Evolutionary conservation across 768 basidiomycete genomes (phyloP).

Genomic region (Lentinula aciculospora): DNA sequence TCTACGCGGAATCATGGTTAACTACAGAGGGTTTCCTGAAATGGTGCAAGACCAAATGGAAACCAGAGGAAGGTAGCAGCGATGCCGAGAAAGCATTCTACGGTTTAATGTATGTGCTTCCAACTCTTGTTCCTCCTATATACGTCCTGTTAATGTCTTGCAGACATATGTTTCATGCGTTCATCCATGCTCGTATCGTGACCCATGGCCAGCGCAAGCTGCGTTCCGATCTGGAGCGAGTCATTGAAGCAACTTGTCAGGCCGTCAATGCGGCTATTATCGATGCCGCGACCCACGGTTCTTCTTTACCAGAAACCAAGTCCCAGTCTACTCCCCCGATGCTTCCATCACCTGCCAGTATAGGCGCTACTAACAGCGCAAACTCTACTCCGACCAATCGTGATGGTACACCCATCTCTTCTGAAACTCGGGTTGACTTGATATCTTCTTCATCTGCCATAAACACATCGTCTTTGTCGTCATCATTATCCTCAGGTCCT

Average conservation of each 20-base stretch:
- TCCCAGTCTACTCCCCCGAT: conserved; percentile 55
- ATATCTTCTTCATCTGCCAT: conserved; percentile 23
- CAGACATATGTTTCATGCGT: conserved; percentile 70
- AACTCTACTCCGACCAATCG: conserved; percentile 73
- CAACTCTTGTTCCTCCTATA: conserved; percentile 15
- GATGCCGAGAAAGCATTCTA: conserved; percentile 60
- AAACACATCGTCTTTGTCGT: conserved; percentile 13
- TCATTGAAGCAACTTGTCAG: conserved; percentile 26
- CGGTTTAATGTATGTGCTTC: conserved; percentile 69
- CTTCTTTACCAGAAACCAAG: conserved; percentile 27
- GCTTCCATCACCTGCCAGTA: conserved; percentile 76
- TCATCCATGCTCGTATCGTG: conserved; percentile 52
- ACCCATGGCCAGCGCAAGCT: conserved; percentile 30
- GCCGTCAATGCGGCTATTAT: conserved; percentile 36
- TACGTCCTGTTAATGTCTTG: conserved; percentile 1
- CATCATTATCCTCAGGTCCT: conserved; percentile 22
- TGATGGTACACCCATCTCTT: conserved; percentile 48
- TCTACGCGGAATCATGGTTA: conserved; percentile 58
- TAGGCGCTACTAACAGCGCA: conserved; percentile 60
- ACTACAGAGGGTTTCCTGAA: conserved; percentile 65
- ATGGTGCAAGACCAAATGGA: conserved; percentile 72
- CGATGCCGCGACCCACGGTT: conserved; percentile 23
- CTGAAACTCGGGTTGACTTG: conserved; percentile 23
- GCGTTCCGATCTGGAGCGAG: conserved; percentile 32
- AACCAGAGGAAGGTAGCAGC: conserved; percentile 40